Evolutionary conservation across 108 stramenopile genomes (phyloP).

Genomic region (Cyclostephanos tholiformis): DNA sequence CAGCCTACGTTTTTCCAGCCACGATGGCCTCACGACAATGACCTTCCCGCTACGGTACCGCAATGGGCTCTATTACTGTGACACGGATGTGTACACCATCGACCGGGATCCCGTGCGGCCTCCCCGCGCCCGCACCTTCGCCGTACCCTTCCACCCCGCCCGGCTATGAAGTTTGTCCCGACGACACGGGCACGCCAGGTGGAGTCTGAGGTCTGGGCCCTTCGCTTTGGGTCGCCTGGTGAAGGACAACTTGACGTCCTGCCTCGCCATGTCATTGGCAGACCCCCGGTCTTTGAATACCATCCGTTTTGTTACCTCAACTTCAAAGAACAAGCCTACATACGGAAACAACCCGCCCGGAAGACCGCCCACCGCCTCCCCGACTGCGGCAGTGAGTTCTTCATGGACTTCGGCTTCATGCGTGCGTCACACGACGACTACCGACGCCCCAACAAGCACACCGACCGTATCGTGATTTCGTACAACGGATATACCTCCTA

Average conservation of each 20-base stretch:
- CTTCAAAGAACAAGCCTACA: neutral
- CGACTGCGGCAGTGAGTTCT: neutral
- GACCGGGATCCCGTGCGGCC: too few relatives aligned
- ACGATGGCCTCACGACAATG: too few relatives aligned
- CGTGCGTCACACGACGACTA: neutral
- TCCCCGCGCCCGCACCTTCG: too few relatives aligned
- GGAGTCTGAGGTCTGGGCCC: neutral
- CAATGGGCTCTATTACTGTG: too few relatives aligned
- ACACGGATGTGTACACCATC: too few relatives aligned
- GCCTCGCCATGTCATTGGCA: neutral
- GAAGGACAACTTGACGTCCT: neutral
- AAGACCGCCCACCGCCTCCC: neutral
- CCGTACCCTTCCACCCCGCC: too few relatives aligned
- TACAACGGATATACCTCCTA: neutral
- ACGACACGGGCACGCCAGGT: too few relatives aligned
- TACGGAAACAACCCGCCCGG: neutral
- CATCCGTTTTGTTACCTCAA: neutral
- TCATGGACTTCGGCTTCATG: neutral
- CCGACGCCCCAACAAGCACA: neutral
- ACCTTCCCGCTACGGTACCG: too few relatives aligned
- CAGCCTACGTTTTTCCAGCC: too few relatives aligned
- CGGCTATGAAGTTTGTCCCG: too few relatives aligned
- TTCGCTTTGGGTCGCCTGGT: neutral
- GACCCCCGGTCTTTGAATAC: neutral
- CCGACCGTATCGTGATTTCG: neutral